These are phyloP conservation scores for Ustilago hordei DNA, from an alignment of 1,284 basidiomycete genomes.

Conservation along the genomic window DNA sequence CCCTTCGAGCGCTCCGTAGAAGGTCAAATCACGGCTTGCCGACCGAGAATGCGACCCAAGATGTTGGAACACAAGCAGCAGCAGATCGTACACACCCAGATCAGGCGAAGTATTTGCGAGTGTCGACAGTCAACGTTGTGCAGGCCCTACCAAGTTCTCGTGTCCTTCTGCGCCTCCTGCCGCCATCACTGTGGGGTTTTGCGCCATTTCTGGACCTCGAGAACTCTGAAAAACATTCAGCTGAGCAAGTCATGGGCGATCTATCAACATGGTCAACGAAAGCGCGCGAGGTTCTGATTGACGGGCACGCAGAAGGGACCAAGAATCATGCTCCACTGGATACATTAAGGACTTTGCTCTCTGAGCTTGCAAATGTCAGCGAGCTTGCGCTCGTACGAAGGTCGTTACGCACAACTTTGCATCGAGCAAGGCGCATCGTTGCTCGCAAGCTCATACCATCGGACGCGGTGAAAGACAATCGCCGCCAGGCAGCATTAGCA, in stretches of 20 bases:
- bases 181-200: slow-evolving; percentile 27
- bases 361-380: slow-evolving; percentile 24
- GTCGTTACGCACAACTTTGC: slow-evolving; percentile 22
- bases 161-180: slow-evolving; percentile 43
- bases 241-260: slow-evolving; percentile 9
- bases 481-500: slow-evolving; percentile 4
- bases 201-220: slow-evolving; percentile 29
- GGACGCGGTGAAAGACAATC: slow-evolving; percentile 2
- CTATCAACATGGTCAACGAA: slow-evolving; percentile 32
- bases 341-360: slow-evolving; percentile 24
- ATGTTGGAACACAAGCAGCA: not conserved
- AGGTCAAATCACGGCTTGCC: slow-evolving; percentile 40
- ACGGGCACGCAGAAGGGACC: slow-evolving; percentile 1
- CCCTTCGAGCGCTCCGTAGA: slow-evolving; percentile 27
- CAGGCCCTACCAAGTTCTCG: slow-evolving; percentile 37
- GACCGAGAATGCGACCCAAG: not conserved
- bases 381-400: slow-evolving; percentile 27
- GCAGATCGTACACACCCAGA: not conserved
- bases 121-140: slow-evolving; percentile 34
- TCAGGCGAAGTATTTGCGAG: slow-evolving; percentile 12
- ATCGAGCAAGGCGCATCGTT: slow-evolving; percentile 28
- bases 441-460: slow-evolving; percentile 17
- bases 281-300: slow-evolving; percentile 31
- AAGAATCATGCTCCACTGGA: slow-evolving; percentile 10
- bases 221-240: not conserved